Conservation (phyloP, 2,329 filamentous ascomycete species). For the Zasmidium cellare region DNA sequence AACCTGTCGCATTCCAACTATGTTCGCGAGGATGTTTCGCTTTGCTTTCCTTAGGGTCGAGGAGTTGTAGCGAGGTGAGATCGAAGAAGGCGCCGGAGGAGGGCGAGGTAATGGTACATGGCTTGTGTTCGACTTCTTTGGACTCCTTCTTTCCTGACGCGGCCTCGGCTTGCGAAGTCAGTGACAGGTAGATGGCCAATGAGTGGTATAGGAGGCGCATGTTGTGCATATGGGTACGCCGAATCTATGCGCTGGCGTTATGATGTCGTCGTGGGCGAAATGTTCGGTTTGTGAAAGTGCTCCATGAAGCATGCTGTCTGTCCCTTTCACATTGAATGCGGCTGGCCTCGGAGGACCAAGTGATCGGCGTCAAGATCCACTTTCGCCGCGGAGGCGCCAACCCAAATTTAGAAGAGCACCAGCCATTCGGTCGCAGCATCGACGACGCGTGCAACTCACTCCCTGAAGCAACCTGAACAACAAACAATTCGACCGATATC, state of each 20-base stretch:
- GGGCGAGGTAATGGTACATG: slow-evolving; percentile 63
- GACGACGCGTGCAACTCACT: too few relatives aligned
- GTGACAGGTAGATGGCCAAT: slow-evolving; percentile 33
- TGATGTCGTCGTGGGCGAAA: background rate
- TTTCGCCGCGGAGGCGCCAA: background rate
- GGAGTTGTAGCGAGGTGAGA: slow-evolving; percentile 57
- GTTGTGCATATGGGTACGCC: slow-evolving; percentile 1
- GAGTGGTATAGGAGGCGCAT: slow-evolving; percentile 38
- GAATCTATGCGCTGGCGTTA: background rate
- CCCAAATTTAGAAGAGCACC: background rate
- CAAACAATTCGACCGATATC: too few relatives aligned
- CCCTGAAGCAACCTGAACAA: too few relatives aligned
- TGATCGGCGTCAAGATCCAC: background rate
- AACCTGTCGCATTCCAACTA: slow-evolving; percentile 67
- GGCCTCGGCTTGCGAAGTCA: slow-evolving; percentile 33
- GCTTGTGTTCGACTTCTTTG: slow-evolving; percentile 24
- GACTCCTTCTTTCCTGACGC: slow-evolving; percentile 36
- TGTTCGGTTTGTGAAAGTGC: background rate
- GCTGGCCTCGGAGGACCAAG: background rate
- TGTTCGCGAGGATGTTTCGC: slow-evolving; percentile 57
- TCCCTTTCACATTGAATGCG: background rate
- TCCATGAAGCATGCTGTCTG: background rate
- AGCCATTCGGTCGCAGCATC: background rate
- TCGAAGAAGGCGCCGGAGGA: slow-evolving; percentile 65
- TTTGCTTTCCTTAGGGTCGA: slow-evolving; percentile 47